Percentiles rank a stretch among this genome's conserved stretches.
Evolutionary conservation across 495 filamentous ascomycete genomes (phyloP).

Genomic region (Chaetomium fimeti): DNA sequence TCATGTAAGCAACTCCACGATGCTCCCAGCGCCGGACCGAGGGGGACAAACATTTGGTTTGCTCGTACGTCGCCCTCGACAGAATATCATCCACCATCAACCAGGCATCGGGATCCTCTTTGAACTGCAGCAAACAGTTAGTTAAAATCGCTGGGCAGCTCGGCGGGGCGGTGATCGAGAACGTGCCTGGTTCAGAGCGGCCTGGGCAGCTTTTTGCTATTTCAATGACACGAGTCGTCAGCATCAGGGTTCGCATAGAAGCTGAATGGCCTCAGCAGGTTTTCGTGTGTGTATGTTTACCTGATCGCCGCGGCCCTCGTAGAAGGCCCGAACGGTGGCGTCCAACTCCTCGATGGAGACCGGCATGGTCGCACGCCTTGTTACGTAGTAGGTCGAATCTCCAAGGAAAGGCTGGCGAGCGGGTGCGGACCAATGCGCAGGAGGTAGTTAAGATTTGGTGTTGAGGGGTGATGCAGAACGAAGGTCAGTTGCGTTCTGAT

Average conservation of each 20-base stretch:
- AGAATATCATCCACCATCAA: slow-evolving; percentile 94
- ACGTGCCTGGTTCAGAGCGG: slow-evolving; percentile 87
- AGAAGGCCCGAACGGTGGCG: slow-evolving; percentile 92
- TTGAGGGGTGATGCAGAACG: slow-evolving; percentile 14
- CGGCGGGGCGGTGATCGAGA: slow-evolving; percentile 1
- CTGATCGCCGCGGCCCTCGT: slow-evolving; percentile 88
- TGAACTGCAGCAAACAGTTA: slow-evolving; percentile 64
- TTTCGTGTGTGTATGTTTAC: slow-evolving; percentile 51
- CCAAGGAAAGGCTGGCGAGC: background rate
- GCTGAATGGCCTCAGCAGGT: background rate
- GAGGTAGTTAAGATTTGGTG: background rate
- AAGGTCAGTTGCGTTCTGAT: slow-evolving; percentile 11
- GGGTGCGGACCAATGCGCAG: background rate
- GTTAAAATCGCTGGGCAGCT: background rate
- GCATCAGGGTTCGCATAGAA: slow-evolving; percentile 26
- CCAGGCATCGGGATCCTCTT: slow-evolving; percentile 98
- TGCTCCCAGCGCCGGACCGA: background rate
- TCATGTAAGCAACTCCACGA: slow-evolving; percentile 45
- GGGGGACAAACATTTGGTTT: slow-evolving; percentile 83
- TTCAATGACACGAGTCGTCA: slow-evolving; percentile 30
- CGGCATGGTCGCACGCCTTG: slow-evolving; percentile 47
- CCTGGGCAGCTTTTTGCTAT: slow-evolving; percentile 96
- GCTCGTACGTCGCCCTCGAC: slow-evolving; percentile 80
- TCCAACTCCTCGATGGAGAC: slow-evolving; percentile 86
- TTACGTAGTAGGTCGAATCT: slow-evolving; percentile 12